These are phyloP conservation scores for Xylariaceae sp. DNA, from an alignment of 2,329 filamentous ascomycete genomes.

Conservation along the genomic window DNA sequence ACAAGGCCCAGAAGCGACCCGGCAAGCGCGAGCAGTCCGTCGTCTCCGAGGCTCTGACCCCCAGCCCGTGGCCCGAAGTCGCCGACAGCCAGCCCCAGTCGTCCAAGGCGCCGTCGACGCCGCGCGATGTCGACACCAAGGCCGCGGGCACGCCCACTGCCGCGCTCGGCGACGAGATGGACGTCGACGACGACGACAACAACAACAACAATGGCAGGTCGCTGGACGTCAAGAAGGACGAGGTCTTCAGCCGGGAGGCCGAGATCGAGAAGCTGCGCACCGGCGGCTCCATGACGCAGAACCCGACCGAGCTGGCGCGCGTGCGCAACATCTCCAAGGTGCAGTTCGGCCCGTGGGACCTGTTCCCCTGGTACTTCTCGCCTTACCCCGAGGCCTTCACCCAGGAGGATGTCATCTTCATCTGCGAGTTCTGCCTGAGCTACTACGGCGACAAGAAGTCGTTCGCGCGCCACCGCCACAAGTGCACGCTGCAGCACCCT, in stretches of 20 bases:
- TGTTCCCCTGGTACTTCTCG: constrained; percentile 98
- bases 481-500: constrained; percentile 86
- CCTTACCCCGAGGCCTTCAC: constrained; percentile 88
- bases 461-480: constrained; percentile 77
- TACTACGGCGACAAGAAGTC: constrained; percentile 81
- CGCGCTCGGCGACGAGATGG: constrained; percentile 40
- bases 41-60: constrained; percentile 44
- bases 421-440: constrained; percentile 93
- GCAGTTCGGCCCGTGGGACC: constrained; percentile 84
- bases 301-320: constrained; percentile 90
- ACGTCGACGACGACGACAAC: constrained; percentile 43
- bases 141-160: constrained; percentile 37
- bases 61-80: constrained; percentile 47
- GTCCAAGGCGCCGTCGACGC: constrained; percentile 35
- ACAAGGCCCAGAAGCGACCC: constrained; percentile 50
- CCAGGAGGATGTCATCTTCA: constrained; percentile 83
- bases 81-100: constrained; percentile 37
- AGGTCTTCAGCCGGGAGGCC: constrained; percentile 68
- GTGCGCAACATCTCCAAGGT: constrained; percentile 92
- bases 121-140: constrained; percentile 38
- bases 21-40: constrained; percentile 49
- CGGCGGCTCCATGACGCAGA: constrained; percentile 96
- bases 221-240: constrained; percentile 37
- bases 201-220: constrained; percentile 40
- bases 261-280: constrained; percentile 96